Conservation (phyloP, 2,329 filamentous ascomycete species). For the Chaetomium globosum region DNA sequence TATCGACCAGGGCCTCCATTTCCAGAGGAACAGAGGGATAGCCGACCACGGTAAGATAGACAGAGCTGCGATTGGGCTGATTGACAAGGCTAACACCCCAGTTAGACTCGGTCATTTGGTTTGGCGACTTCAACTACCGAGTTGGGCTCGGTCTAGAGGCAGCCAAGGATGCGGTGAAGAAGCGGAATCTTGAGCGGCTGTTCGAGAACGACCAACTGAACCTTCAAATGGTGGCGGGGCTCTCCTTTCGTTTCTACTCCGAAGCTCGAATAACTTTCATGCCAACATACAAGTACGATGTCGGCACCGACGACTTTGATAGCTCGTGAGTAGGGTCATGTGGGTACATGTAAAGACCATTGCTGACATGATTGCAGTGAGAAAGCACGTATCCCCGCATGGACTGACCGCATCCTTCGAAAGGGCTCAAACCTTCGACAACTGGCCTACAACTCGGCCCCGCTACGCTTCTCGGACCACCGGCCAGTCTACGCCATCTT, state of each 20-base stretch:
- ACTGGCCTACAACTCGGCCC: conserved; percentile 77
- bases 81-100: conserved; percentile 33
- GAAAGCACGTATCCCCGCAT: conserved; percentile 91
- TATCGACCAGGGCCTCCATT: conserved; percentile 82
- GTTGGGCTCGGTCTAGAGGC: conserved; percentile 82
- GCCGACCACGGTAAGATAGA: conserved; percentile 73
- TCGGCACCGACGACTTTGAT: conserved; percentile 86
- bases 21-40: conserved; percentile 87
- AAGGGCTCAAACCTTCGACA: conserved; percentile 84
- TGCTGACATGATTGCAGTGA: conserved; percentile 62
- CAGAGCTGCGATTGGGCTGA: neutral
- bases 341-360: neutral
- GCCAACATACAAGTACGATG: conserved; percentile 94
- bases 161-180: conserved; percentile 72
- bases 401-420: conserved; percentile 91
- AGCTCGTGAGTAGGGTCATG: conserved; percentile 67
- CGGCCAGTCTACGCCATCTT: conserved; percentile 93
- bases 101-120: conserved; percentile 78
- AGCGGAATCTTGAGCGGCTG: conserved; percentile 72
- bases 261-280: conserved; percentile 85
- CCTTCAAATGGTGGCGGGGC: conserved; percentile 90
- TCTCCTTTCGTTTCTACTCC: conserved; percentile 88
- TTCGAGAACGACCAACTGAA: conserved; percentile 96
- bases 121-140: conserved; percentile 97
- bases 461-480: conserved; percentile 89